These are phyloP conservation scores for Uncinocarpus reesii DNA, from an alignment of 2,329 filamentous ascomycete species.

Conservation along the genomic window DNA sequence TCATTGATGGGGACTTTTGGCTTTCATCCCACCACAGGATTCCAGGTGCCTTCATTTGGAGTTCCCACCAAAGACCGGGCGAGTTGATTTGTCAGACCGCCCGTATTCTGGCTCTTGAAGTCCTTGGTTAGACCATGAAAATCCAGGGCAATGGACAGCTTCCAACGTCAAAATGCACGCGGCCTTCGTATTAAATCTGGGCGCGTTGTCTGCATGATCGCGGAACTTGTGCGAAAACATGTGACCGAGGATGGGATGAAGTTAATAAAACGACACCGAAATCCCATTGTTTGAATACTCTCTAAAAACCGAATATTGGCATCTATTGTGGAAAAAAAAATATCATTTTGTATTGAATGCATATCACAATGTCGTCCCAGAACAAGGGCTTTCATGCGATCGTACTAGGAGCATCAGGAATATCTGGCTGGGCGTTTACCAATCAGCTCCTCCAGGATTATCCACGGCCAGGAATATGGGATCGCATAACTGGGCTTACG, in stretches of 20 bases:
- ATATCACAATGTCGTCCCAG: neutral
- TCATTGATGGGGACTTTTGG: too few relatives aligned
- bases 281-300: too few relatives aligned
- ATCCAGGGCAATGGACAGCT: too few relatives aligned
- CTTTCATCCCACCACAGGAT: too few relatives aligned
- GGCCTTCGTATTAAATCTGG: neutral
- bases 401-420: conserved; percentile 36
- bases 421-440: conserved; percentile 37
- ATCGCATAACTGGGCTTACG: conserved; percentile 33
- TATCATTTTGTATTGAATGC: neutral
- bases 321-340: neutral
- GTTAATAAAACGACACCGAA: neutral
- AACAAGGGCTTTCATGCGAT: conserved; percentile 24
- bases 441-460: conserved; percentile 33
- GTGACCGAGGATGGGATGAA: neutral
- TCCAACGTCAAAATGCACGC: neutral
- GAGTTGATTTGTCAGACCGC: too few relatives aligned
- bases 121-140: too few relatives aligned
- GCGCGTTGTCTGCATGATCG: neutral
- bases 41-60: too few relatives aligned
- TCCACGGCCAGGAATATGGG: conserved; percentile 28
- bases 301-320: too few relatives aligned
- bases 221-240: conserved; percentile 1
- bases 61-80: too few relatives aligned
- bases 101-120: too few relatives aligned